Conservation (phyloP, 2,329 filamentous ascomycete genomes). For the Rutstroemia sp. region DNA sequence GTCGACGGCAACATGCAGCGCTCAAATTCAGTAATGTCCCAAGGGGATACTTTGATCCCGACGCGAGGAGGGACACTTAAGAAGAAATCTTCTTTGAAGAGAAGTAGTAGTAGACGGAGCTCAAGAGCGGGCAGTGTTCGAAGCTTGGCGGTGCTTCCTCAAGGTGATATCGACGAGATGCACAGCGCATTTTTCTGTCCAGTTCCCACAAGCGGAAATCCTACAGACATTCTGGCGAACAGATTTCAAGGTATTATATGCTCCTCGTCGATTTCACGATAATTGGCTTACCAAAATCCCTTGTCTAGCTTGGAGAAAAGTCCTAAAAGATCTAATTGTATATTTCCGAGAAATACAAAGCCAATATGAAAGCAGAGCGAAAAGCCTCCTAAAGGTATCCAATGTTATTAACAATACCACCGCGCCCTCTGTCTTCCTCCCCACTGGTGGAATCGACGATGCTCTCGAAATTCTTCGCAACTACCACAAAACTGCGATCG, state of each 20-base stretch:
- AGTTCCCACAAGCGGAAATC: constrained; percentile 77
- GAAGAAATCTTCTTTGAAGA: constrained; percentile 78
- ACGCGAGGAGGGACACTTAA: constrained; percentile 67
- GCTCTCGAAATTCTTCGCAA: constrained; percentile 72
- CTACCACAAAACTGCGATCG: constrained; percentile 73
- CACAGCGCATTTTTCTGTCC: constrained; percentile 87
- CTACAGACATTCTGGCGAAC: constrained; percentile 79
- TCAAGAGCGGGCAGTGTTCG: constrained; percentile 80
- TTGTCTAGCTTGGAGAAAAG: constrained; percentile 76
- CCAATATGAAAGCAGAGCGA: constrained; percentile 80
- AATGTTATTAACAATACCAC: constrained; percentile 77
- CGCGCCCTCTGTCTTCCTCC: constrained; percentile 68
- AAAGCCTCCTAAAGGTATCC: constrained; percentile 73
- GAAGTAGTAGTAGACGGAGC: constrained; percentile 73
- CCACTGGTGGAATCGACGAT: constrained; percentile 78
- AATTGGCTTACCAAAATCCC: background rate
- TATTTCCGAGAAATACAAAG: constrained; percentile 90
- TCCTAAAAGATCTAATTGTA: constrained; percentile 86
- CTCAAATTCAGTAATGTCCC: constrained; percentile 45
- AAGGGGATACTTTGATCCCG: constrained; percentile 31
- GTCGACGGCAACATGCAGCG: constrained; percentile 50
- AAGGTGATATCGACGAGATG: constrained; percentile 57
- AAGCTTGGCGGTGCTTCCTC: constrained; percentile 67
- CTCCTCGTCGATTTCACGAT: background rate
- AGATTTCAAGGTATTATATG: constrained; percentile 71